Evolutionary conservation across 2,329 filamentous ascomycete genomes (phyloP).

Genomic region (Alternaria sp.): DNA sequence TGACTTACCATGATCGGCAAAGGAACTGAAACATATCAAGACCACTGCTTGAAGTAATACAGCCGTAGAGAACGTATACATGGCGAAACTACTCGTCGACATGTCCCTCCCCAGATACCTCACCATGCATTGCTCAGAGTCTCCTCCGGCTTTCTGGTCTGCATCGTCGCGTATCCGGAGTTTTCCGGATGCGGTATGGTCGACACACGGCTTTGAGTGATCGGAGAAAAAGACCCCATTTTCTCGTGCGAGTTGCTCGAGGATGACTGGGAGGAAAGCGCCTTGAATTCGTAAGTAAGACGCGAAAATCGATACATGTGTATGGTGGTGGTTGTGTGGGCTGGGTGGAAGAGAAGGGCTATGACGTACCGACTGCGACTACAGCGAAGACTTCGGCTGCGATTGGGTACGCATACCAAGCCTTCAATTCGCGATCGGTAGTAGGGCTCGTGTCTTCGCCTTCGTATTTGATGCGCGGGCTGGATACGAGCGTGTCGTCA

Average conservation of each 20-base stretch:
- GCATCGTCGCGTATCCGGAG: constrained; percentile 15
- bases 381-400: constrained; percentile 93
- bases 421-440: constrained; percentile 77
- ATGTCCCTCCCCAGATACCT: constrained; percentile 78
- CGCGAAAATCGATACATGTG: neutral
- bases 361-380: constrained; percentile 73
- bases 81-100: constrained; percentile 91
- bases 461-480: constrained; percentile 22
- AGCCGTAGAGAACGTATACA: constrained; percentile 93
- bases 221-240: constrained; percentile 84
- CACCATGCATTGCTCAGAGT: constrained; percentile 72
- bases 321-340: neutral
- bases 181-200: constrained; percentile 57
- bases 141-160: constrained; percentile 17
- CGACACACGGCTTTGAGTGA: constrained; percentile 72
- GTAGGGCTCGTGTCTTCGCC: constrained; percentile 69
- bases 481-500: constrained; percentile 3
- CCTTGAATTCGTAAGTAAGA: constrained; percentile 56
- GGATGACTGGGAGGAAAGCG: constrained; percentile 88
- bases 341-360: neutral
- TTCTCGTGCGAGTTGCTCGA: constrained; percentile 89
- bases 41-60: constrained; percentile 86
- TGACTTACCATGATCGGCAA: constrained; percentile 82
- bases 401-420: constrained; percentile 91
- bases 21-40: constrained; percentile 89